Evolutionary conservation across 495 filamentous ascomycete genomes (phyloP), one percentile per base, ranked within the genome.

Genomic region (Mycothermus thermophilus): DNA sequence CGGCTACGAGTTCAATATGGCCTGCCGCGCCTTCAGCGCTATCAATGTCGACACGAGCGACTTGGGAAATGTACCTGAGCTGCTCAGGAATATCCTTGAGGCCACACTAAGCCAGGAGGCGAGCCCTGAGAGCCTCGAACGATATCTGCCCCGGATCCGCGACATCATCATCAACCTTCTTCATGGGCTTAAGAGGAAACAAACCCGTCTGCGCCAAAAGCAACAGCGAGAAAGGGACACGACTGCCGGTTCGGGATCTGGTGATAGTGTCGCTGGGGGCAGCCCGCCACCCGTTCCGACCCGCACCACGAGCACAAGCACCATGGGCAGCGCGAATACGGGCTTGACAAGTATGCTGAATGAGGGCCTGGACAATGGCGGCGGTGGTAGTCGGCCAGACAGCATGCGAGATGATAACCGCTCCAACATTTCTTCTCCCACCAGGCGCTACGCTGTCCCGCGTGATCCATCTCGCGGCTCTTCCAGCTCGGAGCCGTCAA

Each of bases 1-100:
- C 35, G 90, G 92, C 10, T 97, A 96, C 54, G 90, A 97, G 57
- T 97, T 97, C 66, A 97, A 97, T 56, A 81, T 96, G 59, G 90
- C 90, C 6, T 95, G 86, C 57, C 79, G 90, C 25, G 86, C 90
- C 30, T 97, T 97, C 57, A 82, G 79, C 50, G 82, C 84, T 25
- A 96, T 97, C 49, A 87, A 88, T 22, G 88, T 97, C 32, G 92
- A 96, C 41, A 93, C 84, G 4, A 67, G 74, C 4, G 90, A 97
- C 56, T 69, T 97, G 11, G 90, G 90, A 30, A 92, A 92, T 48
- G 90, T 97, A 5, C 90, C 90, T 2, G 90, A 97, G 52, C 65
- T 85, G 32, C 57, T 97, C 15, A 78, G 90, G 40, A 73, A 75
- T 18, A 96, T 97, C 33, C 67, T 97, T 22, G 90, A 97, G 59